phyloP scores from a whole-genome alignment of 495 filamentous ascomycete genomes.

The Hyaloscypha hepaticicola region DNA sequence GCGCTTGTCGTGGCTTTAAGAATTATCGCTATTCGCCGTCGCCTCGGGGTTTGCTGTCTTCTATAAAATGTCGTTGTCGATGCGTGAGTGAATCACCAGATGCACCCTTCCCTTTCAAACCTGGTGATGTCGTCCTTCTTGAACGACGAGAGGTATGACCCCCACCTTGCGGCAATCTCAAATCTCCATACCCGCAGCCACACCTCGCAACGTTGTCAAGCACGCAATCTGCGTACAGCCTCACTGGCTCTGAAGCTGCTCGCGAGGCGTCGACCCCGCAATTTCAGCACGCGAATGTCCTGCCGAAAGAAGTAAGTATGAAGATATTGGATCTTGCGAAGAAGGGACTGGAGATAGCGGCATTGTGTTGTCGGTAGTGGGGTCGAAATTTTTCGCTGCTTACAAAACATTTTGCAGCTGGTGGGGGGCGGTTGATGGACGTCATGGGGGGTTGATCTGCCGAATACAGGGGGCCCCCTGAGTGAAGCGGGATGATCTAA shows the following conservation, averaged over 20 bases:
- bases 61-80: neutral
- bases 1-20: neutral
- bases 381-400: conserved; percentile 5
- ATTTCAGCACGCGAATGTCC: neutral
- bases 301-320: conserved; percentile 1
- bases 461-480: neutral
- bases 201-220: conserved; percentile 7
- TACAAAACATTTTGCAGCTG: neutral
- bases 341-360: neutral
- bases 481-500: conserved; percentile 1
- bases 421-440: neutral
- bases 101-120: neutral
- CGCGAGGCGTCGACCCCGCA: neutral
- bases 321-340: neutral
- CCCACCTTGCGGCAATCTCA: conserved; percentile 19
- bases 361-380: neutral
- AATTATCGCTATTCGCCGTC: neutral
- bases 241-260: neutral
- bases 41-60: neutral
- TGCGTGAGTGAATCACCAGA: neutral
- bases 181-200: conserved; percentile 19
- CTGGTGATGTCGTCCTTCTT: neutral
- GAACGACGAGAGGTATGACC: conserved; percentile 12
- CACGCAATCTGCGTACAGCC: conserved; percentile 14
- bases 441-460: neutral